Conservation (phyloP, 2,329 filamentous ascomycete genomes). For the Blastomyces parvus region DNA sequence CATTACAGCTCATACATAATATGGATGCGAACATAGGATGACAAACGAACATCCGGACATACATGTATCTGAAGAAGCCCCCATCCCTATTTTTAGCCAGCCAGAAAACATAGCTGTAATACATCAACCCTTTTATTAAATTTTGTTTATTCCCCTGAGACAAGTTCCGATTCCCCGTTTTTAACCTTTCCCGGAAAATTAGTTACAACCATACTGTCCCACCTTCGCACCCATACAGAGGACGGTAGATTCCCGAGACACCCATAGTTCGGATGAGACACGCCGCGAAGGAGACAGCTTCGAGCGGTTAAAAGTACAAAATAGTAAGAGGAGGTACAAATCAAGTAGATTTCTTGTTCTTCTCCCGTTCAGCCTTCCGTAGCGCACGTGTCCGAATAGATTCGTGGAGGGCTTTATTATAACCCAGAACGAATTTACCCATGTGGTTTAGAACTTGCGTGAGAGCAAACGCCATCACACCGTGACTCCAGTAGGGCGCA, state of each 20-base stretch:
- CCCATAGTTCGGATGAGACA: neutral
- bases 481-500: conserved; percentile 90
- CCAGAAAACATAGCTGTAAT: neutral
- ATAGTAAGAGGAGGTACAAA: neutral
- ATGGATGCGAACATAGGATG: neutral
- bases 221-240: neutral
- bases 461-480: conserved; percentile 75
- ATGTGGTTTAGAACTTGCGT: conserved; percentile 51
- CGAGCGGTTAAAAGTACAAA: no score
- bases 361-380: conserved; percentile 75
- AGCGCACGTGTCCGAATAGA: conserved; percentile 74
- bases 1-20: neutral
- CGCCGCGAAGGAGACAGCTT: neutral
- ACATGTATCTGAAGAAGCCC: neutral
- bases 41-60: neutral
- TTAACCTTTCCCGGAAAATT: neutral
- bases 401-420: conserved; percentile 65
- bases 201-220: neutral
- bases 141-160: neutral
- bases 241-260: neutral
- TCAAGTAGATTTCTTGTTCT: conserved; percentile 38
- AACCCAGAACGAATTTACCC: conserved; percentile 46
- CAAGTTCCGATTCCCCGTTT: neutral
- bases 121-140: neutral
- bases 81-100: neutral